Conservation (phyloP, 2,329 filamentous ascomycete species). For the Acephala macrosclerotiorum region DNA sequence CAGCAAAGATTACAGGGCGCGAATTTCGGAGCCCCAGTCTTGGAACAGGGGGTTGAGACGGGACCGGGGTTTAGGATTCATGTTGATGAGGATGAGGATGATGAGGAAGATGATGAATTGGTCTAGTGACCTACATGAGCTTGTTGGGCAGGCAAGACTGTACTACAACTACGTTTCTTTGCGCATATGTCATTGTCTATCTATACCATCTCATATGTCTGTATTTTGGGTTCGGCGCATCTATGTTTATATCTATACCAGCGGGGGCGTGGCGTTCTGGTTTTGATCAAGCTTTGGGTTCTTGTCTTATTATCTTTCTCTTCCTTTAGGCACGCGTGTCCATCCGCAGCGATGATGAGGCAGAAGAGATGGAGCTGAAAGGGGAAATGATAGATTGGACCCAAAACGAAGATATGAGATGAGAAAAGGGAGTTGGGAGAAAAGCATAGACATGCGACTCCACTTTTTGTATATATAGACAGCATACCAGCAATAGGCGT, state of each 20-base stretch:
- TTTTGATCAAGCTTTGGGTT: background rate
- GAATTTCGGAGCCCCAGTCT: slow-evolving; percentile 3
- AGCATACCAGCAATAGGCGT: background rate
- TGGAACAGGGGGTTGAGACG: background rate
- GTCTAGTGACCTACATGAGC: background rate
- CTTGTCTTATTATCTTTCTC: background rate
- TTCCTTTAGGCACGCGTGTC: background rate
- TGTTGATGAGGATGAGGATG: slow-evolving; percentile 38
- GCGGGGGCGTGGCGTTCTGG: background rate
- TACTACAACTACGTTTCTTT: slow-evolving; percentile 3
- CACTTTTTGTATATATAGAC: slow-evolving; percentile 25
- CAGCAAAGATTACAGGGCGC: slow-evolving; percentile 43
- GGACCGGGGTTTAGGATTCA: slow-evolving; percentile 37
- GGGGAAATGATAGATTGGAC: background rate
- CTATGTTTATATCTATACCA: background rate
- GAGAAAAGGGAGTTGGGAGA: background rate
- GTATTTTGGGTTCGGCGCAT: background rate
- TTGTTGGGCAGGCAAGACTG: background rate
- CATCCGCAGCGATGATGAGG: no score
- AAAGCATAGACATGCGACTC: slow-evolving; percentile 10
- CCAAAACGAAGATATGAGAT: background rate
- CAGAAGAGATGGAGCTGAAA: background rate
- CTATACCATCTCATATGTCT: background rate
- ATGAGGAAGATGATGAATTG: slow-evolving; percentile 13
- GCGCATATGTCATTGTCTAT: no score